These are phyloP conservation scores for Astrothelium macrocarpum DNA, from an alignment of 495 filamentous ascomycete species.

Conservation along the genomic window DNA sequence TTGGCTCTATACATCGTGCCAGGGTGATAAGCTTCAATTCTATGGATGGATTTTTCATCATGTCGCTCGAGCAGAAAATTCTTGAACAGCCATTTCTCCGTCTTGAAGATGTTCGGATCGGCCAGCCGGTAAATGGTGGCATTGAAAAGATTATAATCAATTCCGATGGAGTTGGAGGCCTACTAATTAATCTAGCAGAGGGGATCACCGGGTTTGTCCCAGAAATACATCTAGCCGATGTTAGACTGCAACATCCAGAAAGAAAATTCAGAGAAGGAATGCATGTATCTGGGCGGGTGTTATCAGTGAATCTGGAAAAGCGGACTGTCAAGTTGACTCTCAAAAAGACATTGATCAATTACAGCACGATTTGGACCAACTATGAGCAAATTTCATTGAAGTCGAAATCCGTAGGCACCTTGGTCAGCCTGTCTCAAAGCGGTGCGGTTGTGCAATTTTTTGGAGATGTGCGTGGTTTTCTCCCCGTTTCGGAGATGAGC, in stretches of 20 bases:
- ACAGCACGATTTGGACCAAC: conserved; percentile 71
- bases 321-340: conserved; percentile 77
- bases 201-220: conserved; percentile 80
- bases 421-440: conserved; percentile 62
- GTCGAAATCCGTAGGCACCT: conserved; percentile 69
- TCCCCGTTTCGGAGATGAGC: conserved; percentile 94
- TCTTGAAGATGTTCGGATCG: conserved; percentile 77
- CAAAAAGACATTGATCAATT: conserved; percentile 90
- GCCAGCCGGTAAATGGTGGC: conserved; percentile 70
- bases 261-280: conserved; percentile 88
- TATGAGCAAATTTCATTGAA: conserved; percentile 62
- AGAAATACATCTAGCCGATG: conserved; percentile 79
- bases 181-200: conserved; percentile 75
- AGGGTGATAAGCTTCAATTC: conserved; percentile 78
- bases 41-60: conserved; percentile 74
- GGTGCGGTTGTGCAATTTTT: conserved; percentile 94
- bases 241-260: conserved; percentile 81
- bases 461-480: conserved; percentile 66
- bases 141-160: conserved; percentile 76
- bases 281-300: conserved; percentile 69
- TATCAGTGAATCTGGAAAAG: conserved; percentile 68
- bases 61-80: conserved; percentile 71
- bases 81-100: conserved; percentile 83
- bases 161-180: conserved; percentile 58
- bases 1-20: conserved; percentile 66